A percentile compares a stretch with the other conserved stretches of the same genome.
Conservation (phyloP, 2,329 filamentous ascomycete species). For the Pseudomassariella vexata region DNA sequence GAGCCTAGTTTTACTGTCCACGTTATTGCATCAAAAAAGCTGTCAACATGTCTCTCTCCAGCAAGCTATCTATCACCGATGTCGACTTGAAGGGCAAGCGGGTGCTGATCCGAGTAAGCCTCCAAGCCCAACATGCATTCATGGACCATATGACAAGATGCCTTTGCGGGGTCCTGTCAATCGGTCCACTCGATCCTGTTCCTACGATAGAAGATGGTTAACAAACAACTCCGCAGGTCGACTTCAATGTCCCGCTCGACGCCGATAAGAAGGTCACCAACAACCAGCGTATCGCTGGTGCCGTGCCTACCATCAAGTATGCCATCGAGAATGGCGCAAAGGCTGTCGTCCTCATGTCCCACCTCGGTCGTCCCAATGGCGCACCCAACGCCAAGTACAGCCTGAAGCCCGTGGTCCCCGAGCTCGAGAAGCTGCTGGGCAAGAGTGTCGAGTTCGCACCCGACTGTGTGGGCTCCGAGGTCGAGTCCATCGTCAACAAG, state of each 20-base stretch:
- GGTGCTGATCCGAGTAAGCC: conserved; percentile 89
- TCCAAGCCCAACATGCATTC: conserved; percentile 1
- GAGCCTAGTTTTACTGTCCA: not conserved
- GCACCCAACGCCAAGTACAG: conserved; percentile 89
- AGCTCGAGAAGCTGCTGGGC: conserved; percentile 85
- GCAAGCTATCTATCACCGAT: conserved; percentile 95
- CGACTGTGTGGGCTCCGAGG: conserved; percentile 84
- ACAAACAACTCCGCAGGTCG: conserved; percentile 76
- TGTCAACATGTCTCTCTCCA: conserved; percentile 86
- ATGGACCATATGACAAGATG: not conserved
- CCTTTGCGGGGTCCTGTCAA: no score
- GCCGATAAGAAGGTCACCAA: conserved; percentile 92
- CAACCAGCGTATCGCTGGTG: conserved; percentile 95
- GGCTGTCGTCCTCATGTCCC: conserved; percentile 94
- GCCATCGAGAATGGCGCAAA: conserved; percentile 86
- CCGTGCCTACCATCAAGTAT: conserved; percentile 91
- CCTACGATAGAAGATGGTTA: no score
- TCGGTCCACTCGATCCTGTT: no score
- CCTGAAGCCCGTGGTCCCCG: conserved; percentile 82
- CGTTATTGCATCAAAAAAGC: no score
- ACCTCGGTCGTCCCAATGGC: conserved; percentile 93
- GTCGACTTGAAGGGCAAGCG: conserved; percentile 97
- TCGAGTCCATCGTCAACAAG: conserved; percentile 83
- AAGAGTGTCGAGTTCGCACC: conserved; percentile 82
- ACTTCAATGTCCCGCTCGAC: conserved; percentile 99